These are phyloP conservation scores for Neurospora sp. DNA, from an alignment of 495 filamentous ascomycete species.

Conservation along the genomic window DNA sequence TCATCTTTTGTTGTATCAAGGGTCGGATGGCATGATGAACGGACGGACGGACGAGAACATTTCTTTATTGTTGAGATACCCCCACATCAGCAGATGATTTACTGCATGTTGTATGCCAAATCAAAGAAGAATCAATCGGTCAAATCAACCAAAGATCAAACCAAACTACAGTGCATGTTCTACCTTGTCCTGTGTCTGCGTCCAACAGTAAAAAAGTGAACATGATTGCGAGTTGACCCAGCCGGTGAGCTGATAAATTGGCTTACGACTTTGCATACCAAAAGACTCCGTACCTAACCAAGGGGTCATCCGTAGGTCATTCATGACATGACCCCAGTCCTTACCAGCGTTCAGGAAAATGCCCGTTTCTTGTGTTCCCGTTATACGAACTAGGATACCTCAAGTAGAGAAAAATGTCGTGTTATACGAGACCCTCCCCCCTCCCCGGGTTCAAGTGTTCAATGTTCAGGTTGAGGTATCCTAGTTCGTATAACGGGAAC, in stretches of 20 bases:
- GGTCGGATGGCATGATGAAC: background rate
- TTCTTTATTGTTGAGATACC: background rate
- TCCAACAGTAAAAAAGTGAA: background rate
- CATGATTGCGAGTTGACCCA: background rate
- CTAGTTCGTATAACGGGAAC: background rate
- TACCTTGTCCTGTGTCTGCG: background rate
- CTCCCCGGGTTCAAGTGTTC: background rate
- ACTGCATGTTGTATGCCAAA: background rate
- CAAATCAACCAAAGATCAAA: background rate
- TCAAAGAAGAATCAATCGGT: background rate
- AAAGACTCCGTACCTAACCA: background rate
- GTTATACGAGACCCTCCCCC: background rate
- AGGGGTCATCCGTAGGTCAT: background rate
- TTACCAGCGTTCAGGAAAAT: background rate
- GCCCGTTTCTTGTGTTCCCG: background rate
- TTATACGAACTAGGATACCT: background rate
- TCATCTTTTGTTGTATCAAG: background rate
- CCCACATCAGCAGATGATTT: background rate
- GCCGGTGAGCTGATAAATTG: background rate
- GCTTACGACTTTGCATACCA: background rate
- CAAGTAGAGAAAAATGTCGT: background rate
- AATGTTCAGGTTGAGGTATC: background rate
- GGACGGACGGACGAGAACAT: background rate
- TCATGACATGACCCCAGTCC: background rate
- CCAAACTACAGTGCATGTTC: background rate